phyloP scores from a whole-genome alignment of 495 filamentous ascomycete species.

The Lophiotrema nucula region DNA sequence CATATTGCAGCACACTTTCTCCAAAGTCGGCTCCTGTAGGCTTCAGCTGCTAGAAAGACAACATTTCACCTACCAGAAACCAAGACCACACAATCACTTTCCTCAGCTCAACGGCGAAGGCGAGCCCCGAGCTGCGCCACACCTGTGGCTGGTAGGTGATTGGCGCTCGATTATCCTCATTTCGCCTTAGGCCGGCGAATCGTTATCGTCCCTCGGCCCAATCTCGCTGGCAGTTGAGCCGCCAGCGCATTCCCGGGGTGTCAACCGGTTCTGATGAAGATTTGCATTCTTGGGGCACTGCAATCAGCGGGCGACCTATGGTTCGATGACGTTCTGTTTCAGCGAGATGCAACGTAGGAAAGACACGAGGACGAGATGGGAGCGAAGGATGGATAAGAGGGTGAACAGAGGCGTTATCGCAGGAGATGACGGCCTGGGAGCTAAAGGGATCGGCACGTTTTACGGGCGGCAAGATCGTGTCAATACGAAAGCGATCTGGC shows the following conservation, averaged over 20 bases:
- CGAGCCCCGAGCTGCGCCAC: slow-evolving; percentile 3
- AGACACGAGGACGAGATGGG: too few species aligned
- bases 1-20: neutral
- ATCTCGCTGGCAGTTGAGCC: neutral
- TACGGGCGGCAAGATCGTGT: neutral
- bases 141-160: neutral
- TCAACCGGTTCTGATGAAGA: slow-evolving; percentile 1
- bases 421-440: neutral
- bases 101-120: too few species aligned
- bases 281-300: neutral
- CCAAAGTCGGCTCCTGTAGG: too few species aligned
- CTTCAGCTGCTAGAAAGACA: too few species aligned
- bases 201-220: neutral
- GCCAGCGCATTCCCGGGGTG: neutral
- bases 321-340: too few species aligned
- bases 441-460: neutral
- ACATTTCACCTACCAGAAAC: too few species aligned
- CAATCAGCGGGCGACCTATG: too few species aligned
- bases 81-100: too few species aligned
- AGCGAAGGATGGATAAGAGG: neutral
- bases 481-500: neutral
- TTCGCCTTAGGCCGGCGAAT: neutral
- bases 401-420: neutral
- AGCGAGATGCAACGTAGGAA: too few species aligned
- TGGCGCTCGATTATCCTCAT: neutral